A percentile compares a stretch with the other conserved stretches of the same genome.
These are phyloP conservation scores for Boechera stricta DNA, from an alignment of 345 rosid genomes.

Conservation along the genomic window DNA sequence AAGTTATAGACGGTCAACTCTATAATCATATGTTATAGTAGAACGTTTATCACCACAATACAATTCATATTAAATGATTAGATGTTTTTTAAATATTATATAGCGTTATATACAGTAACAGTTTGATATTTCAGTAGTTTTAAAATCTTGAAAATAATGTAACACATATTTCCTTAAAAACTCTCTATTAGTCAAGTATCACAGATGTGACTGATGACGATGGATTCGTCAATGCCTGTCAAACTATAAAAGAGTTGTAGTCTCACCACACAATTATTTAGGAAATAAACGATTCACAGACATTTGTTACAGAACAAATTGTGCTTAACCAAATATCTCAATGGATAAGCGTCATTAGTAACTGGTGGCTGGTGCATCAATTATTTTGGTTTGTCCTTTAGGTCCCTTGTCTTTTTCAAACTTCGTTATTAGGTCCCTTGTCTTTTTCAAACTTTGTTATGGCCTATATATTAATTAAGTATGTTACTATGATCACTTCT, in stretches of 20 bases:
- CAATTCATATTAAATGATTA: not conserved
- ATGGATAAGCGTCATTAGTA: conserved; percentile 41
- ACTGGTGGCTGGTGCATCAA: not conserved
- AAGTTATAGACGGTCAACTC: no score
- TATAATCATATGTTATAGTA: no score
- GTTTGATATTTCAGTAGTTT: not conserved
- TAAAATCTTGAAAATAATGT: not conserved
- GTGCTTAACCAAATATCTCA: conserved; percentile 25
- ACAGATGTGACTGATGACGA: conserved; percentile 27
- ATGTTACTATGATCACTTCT: conserved; percentile 34
- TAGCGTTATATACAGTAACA: not conserved
- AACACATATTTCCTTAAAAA: not conserved
- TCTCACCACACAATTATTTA: conserved; percentile 35
- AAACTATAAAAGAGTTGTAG: conserved; percentile 19
- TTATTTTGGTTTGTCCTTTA: conserved; percentile 30
- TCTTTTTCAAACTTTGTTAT: conserved; percentile 29
- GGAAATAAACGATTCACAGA: conserved; percentile 5
- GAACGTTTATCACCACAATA: not conserved
- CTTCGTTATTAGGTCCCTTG: conserved; percentile 20
- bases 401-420: conserved; percentile 24
- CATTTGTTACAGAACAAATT: conserved; percentile 24
- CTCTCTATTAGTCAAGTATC: conserved; percentile 15
- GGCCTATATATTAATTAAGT: conserved; percentile 25
- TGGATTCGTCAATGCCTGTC: conserved; percentile 39
- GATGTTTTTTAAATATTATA: not conserved